Conservation (phyloP, 2,329 filamentous ascomycete species). For the Microdochium trichocladiopsis region DNA sequence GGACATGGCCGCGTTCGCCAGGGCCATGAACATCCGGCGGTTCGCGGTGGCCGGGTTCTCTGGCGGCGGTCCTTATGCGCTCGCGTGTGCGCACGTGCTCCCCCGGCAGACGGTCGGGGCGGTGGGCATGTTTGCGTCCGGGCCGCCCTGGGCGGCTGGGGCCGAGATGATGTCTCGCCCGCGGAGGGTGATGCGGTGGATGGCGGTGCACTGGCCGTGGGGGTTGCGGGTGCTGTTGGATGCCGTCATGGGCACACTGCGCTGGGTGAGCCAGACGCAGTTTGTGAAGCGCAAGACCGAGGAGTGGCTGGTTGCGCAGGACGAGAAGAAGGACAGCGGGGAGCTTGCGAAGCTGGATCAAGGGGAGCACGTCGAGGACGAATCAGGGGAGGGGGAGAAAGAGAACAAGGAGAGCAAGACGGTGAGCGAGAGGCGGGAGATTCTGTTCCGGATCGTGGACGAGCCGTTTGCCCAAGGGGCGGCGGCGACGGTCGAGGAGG, state of each 20-base stretch:
- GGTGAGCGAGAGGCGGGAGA: conserved; percentile 12
- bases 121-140: conserved; percentile 28
- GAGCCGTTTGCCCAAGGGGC: conserved; percentile 21
- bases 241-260: conserved; percentile 9
- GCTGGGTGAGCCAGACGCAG: conserved; percentile 10
- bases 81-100: conserved; percentile 24
- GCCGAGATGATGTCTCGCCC: conserved; percentile 14
- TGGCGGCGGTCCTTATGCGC: conserved; percentile 26
- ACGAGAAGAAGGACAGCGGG: conserved; percentile 6
- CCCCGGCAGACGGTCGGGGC: conserved; percentile 20
- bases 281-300: conserved; percentile 13
- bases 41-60: conserved; percentile 27
- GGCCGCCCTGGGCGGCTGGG: conserved; percentile 22
- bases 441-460: conserved; percentile 19
- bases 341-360: no score
- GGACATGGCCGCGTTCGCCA: conserved; percentile 23
- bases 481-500: conserved; percentile 16
- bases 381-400: neutral
- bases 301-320: conserved; percentile 10
- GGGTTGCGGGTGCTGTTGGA: conserved; percentile 9
- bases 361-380: neutral
- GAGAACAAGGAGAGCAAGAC: conserved; percentile 5
- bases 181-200: conserved; percentile 9
- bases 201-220: conserved; percentile 14
- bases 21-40: conserved; percentile 10